Evolutionary conservation across 2,329 filamentous ascomycete genomes (phyloP).

Genomic region (Clathrospora elynae): DNA sequence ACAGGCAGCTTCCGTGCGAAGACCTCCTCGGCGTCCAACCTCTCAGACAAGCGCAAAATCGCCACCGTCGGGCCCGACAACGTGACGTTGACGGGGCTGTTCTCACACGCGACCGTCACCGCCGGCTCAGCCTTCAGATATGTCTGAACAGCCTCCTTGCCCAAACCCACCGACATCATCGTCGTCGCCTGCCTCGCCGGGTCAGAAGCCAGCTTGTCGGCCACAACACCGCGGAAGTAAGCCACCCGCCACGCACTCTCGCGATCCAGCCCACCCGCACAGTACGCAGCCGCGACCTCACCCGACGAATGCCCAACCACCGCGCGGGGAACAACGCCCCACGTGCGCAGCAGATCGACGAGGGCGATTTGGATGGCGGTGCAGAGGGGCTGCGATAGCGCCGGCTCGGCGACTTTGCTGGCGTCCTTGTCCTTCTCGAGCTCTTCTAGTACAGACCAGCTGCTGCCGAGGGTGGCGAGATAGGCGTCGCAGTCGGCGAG

Average conservation of each 20-base stretch:
- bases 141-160: conserved; percentile 1
- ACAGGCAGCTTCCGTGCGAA: conserved; percentile 51
- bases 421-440: conserved; percentile 15
- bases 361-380: conserved; percentile 9
- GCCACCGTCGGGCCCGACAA: conserved; percentile 49
- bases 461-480: background rate
- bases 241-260: conserved; percentile 10
- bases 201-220: conserved; percentile 5
- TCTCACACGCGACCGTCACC: conserved; percentile 26
- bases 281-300: conserved; percentile 29
- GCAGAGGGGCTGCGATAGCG: conserved; percentile 11
- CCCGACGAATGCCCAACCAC: conserved; percentile 31
- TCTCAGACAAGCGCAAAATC: conserved; percentile 22
- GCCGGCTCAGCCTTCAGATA: conserved; percentile 9
- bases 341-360: conserved; percentile 9
- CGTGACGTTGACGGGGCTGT: conserved; percentile 50
- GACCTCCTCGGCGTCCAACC: conserved; percentile 42
- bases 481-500: conserved; percentile 4
- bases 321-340: conserved; percentile 14
- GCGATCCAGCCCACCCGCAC: conserved; percentile 3
- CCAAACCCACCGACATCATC: conserved; percentile 11
- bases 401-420: conserved; percentile 13
- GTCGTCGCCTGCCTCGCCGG: background rate
- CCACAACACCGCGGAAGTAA: conserved; percentile 16
- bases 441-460: conserved; percentile 25